These are phyloP conservation scores for Daldinia sp. DNA, from an alignment of 2,329 filamentous ascomycete species.

Conservation along the genomic window DNA sequence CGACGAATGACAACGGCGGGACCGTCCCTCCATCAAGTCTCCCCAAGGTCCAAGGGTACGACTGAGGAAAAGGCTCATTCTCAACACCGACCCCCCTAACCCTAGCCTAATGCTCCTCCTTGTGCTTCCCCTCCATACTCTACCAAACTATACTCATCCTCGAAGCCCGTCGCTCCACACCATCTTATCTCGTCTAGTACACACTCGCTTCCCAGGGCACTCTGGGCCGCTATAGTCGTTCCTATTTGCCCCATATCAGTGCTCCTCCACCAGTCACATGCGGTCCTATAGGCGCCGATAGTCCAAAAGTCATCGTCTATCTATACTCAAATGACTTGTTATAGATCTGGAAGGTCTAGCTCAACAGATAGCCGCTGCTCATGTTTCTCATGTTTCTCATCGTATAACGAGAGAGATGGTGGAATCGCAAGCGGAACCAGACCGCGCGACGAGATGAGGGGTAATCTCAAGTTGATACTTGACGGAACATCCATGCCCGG, in stretches of 20 bases:
- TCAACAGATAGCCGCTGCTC: conserved; percentile 26
- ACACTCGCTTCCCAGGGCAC: conserved; percentile 44
- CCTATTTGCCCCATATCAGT: conserved; percentile 38
- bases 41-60: conserved; percentile 24
- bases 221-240: conserved; percentile 42
- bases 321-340: conserved; percentile 21
- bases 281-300: conserved; percentile 35
- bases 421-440: conserved; percentile 40
- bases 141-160: conserved; percentile 15
- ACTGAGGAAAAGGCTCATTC: conserved; percentile 15
- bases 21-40: conserved; percentile 10
- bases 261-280: conserved; percentile 48
- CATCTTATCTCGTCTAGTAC: conserved; percentile 43
- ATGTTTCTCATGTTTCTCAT: too few relatives aligned
- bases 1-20: conserved; percentile 37
- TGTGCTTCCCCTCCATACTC: conserved; percentile 40
- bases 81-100: conserved; percentile 24
- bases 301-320: conserved; percentile 26
- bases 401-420: conserved; percentile 32
- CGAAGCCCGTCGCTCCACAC: conserved; percentile 44
- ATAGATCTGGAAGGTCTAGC: conserved; percentile 30
- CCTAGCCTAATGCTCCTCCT: conserved; percentile 35
- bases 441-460: conserved; percentile 35
- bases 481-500: conserved; percentile 36
- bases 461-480: conserved; percentile 30